These are phyloP conservation scores for Lactarius sp. DNA, from an alignment of 768 basidiomycete genomes.

Conservation along the genomic window DNA sequence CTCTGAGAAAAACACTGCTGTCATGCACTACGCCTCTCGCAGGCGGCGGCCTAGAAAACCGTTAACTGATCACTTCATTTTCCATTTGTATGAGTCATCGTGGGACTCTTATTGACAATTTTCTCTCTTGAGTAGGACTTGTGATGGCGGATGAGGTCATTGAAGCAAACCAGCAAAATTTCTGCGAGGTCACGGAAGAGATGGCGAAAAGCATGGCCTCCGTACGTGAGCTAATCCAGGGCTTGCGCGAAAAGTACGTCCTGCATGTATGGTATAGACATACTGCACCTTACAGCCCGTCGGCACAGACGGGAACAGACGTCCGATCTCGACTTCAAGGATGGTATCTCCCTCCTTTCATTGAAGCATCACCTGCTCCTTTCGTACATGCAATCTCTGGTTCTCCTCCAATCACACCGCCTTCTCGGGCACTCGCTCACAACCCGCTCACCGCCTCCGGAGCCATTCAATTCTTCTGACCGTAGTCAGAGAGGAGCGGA, in stretches of 20 bases:
- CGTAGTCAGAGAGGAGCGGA: slow-evolving; percentile 51
- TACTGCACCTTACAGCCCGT: not conserved
- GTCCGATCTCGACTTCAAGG: slow-evolving; percentile 47
- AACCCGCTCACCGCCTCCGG: slow-evolving; percentile 43
- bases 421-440: slow-evolving; percentile 59
- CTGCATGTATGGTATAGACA: not conserved
- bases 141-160: slow-evolving; percentile 13
- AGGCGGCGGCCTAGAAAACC: slow-evolving; percentile 64
- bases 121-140: not conserved
- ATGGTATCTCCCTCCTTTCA: slow-evolving; percentile 89
- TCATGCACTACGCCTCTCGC: slow-evolving; percentile 47
- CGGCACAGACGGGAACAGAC: slow-evolving; percentile 31
- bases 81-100: not conserved
- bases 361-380: slow-evolving; percentile 82
- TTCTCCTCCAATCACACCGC: slow-evolving; percentile 67
- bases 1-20: slow-evolving; percentile 48
- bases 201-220: slow-evolving; percentile 62
- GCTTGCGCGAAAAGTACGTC: slow-evolving; percentile 51
- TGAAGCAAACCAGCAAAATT: slow-evolving; percentile 25
- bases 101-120: not conserved
- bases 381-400: slow-evolving; percentile 80
- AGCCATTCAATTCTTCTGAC: slow-evolving; percentile 48
- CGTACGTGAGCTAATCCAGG: slow-evolving; percentile 50
- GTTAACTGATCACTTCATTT: slow-evolving; percentile 43
- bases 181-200: slow-evolving; percentile 40